phyloP scores from a whole-genome alignment of 164 flowering plant genomes.

The Liriodendron chinense region DNA sequence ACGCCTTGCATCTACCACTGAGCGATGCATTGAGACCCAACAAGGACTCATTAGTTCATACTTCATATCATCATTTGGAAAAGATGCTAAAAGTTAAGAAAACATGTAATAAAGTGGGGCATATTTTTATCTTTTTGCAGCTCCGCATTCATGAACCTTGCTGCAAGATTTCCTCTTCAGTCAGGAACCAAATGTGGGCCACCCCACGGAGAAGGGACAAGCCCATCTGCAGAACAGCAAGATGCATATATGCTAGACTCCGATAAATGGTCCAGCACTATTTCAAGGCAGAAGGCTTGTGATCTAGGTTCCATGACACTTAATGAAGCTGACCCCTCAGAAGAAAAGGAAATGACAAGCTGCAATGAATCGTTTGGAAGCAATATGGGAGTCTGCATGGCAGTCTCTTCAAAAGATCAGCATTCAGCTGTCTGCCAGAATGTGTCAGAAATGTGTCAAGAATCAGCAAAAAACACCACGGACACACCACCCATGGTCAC shows the following conservation, averaged over 20 bases:
- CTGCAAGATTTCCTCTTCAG: slow-evolving; percentile 44
- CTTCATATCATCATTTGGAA: no score
- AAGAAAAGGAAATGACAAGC: slow-evolving; percentile 21
- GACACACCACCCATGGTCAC: slow-evolving; percentile 10
- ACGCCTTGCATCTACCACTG: no score
- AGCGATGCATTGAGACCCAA: no score
- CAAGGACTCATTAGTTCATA: neutral
- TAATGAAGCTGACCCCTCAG: slow-evolving; percentile 7
- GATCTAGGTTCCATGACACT: slow-evolving; percentile 10
- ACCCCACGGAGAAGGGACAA: slow-evolving; percentile 1
- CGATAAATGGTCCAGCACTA: slow-evolving; percentile 16
- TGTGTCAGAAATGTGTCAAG: slow-evolving; percentile 3
- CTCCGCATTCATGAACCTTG: slow-evolving; percentile 59
- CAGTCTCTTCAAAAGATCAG: slow-evolving; percentile 14
- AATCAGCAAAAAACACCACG: slow-evolving; percentile 8
- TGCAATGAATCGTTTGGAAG: slow-evolving; percentile 22
- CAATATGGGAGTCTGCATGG: slow-evolving; percentile 1
- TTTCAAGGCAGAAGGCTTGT: neutral
- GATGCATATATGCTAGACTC: slow-evolving; percentile 8
- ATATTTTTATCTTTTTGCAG: slow-evolving; percentile 25
- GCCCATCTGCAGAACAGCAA: slow-evolving; percentile 31
- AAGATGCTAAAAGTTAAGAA: neutral
- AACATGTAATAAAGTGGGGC: neutral
- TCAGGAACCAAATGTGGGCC: slow-evolving; percentile 7
- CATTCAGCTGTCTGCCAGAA: slow-evolving; percentile 1